Evolutionary conservation across 1,139 yeast species (phyloP), one percentile per base, ranked within the genome.

Genomic region (Kluyveromyces sp.): DNA sequence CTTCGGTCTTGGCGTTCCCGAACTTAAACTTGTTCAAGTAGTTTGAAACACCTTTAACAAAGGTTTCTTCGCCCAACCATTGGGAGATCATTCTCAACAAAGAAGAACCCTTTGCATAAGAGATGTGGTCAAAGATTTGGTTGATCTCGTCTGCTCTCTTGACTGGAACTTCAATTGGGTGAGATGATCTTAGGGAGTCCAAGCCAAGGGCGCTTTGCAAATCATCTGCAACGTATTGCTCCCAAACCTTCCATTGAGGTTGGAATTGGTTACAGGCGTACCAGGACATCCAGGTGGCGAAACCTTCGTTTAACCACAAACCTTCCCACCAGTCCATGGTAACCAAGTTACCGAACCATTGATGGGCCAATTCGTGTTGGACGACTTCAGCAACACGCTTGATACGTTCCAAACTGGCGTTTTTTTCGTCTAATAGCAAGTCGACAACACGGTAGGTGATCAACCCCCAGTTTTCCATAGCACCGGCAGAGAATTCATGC

Each of bases 271-370:
- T 84, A 57, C 85, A 78, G 3, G 94, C 85, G 58, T 78, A 75
- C 81, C 85, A 84, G 3, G 92, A 85, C 73, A 85, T 85, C 90
- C 89, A 85, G 41, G 96, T 87, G 41, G 96, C 96, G 61, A 86
- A 87, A 29, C 95, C 95, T 68, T 87, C 96, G 65, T 87, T 87
- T 55, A 87, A 75, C 95, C 95, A 87, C 53, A 87, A 75, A 50
- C 86, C 95, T 65, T 87, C 94, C 96, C 96, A 87, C 88, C 92
- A 87, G 58, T 85, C 86, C 96, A 87, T 87, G 52, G 96, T 87
- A 50, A 86, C 95, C 59, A 87, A 72, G 67, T 87, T 83, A 54
- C 96, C 96, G 65, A 87, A 87, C 96, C 96, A 87, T 69, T 87
- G 95, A 65, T 87, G 96, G 28, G 95, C 95, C 61, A 87, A 74